Conservation (phyloP, 2,329 filamentous ascomycete genomes). For the Pyrenochaeta sp. region DNA sequence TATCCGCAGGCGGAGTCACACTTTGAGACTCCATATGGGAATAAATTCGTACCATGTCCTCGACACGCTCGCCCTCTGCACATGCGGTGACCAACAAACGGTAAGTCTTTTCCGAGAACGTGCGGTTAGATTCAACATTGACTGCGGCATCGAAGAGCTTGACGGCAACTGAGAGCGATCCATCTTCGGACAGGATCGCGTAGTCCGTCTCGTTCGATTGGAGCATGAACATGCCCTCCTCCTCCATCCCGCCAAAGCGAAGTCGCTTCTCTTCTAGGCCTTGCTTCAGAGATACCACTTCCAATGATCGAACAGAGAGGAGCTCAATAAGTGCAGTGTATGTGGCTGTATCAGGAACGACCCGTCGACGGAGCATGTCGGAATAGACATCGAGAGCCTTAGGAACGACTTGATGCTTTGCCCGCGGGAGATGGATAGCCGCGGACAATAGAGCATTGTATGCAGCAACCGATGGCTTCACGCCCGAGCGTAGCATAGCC, state of each 20-base stretch:
- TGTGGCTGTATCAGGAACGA: constrained; percentile 82
- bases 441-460: constrained; percentile 92
- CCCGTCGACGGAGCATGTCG: constrained; percentile 89
- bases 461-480: constrained; percentile 82
- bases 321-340: constrained; percentile 88
- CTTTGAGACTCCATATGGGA: constrained; percentile 87
- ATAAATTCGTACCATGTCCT: constrained; percentile 90
- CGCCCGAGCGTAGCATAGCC: constrained; percentile 82
- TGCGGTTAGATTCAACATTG: constrained; percentile 64
- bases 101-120: constrained; percentile 84
- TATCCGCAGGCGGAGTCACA: constrained; percentile 77
- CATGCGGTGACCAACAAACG: constrained; percentile 86
- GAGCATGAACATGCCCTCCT: constrained; percentile 86
- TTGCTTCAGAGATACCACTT: constrained; percentile 77
- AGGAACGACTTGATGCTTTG: constrained; percentile 83
- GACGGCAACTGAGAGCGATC: constrained; percentile 83
- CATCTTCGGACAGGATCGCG: constrained; percentile 85
- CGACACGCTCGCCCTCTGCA: constrained; percentile 79
- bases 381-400: constrained; percentile 95
- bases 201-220: constrained; percentile 87
- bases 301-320: constrained; percentile 80
- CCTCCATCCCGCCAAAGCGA: constrained; percentile 85
- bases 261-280: constrained; percentile 80
- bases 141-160: constrained; percentile 84
- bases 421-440: constrained; percentile 80